phyloP scores from a whole-genome alignment of 2,329 filamentous ascomycete species.

The Penicillium crustosum region DNA sequence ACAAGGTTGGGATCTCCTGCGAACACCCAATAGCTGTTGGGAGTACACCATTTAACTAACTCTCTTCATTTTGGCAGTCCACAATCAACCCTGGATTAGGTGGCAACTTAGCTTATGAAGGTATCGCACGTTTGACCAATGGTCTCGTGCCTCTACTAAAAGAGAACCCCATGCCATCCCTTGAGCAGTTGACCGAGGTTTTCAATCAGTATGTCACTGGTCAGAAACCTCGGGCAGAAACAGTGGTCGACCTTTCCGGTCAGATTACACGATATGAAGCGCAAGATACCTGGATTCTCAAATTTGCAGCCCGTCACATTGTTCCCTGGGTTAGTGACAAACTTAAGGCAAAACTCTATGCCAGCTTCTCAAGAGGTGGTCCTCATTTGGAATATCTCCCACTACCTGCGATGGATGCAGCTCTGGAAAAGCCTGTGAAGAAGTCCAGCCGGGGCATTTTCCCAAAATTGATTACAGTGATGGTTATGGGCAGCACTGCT shows the following conservation, averaged over 20 bases:
- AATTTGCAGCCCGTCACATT: conserved; percentile 14
- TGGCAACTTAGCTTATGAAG: conserved; percentile 41
- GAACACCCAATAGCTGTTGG: fast-evolving
- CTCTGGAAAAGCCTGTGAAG: not conserved
- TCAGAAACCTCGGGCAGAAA: conserved; percentile 21
- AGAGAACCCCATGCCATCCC: conserved; percentile 13
- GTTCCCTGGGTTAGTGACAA: conserved; percentile 12
- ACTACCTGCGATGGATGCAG: not conserved
- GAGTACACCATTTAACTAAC: not conserved
- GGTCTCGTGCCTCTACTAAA: conserved; percentile 23
- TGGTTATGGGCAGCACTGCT: not conserved
- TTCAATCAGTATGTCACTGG: conserved; percentile 21
- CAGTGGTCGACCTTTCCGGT: conserved; percentile 18
- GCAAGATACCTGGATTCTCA: conserved; percentile 24
- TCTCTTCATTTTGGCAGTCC: not conserved
- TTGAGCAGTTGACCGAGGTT: conserved; percentile 13
- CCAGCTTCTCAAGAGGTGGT: conserved; percentile 7
- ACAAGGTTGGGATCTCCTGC: conserved; percentile 19
- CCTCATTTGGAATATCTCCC: conserved; percentile 12
- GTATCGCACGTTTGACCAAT: conserved; percentile 37
- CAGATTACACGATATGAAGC: conserved; percentile 27
- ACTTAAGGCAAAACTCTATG: conserved; percentile 12
- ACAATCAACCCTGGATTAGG: conserved; percentile 37
- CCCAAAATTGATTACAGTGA: not conserved
- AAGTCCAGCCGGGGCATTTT: not conserved